These are phyloP conservation scores for Sugiyamaella marilandica DNA, from an alignment of 805 yeast genomes.

Conservation along the genomic window DNA sequence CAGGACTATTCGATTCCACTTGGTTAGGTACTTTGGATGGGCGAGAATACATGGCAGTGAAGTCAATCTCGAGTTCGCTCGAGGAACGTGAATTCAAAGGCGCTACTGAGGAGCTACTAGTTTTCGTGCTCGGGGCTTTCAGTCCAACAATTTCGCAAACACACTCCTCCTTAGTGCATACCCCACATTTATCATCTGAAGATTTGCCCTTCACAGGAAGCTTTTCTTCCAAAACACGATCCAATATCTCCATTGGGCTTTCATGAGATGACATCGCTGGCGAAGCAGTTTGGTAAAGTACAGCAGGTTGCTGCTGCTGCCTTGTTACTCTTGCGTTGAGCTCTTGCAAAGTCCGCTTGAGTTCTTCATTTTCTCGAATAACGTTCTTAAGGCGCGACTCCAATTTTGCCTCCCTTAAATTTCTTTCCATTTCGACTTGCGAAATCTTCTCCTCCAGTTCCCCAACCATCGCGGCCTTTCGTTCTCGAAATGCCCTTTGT, in stretches of 20 bases:
- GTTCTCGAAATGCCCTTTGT: conserved; percentile 82
- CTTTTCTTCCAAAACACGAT: conserved; percentile 33
- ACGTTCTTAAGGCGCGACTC: conserved; percentile 23
- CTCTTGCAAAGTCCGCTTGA: conserved; percentile 31
- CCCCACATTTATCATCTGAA: conserved; percentile 44
- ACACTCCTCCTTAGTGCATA: conserved; percentile 66
- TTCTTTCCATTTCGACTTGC: conserved; percentile 64
- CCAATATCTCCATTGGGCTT: conserved; percentile 27
- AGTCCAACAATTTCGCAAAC: conserved; percentile 49
- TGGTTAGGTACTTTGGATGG: conserved; percentile 19
- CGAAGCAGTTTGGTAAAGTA: conserved; percentile 41
- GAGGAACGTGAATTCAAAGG: neutral
- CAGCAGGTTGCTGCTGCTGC: neutral
- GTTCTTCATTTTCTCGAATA: conserved; percentile 34
- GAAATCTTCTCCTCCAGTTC: conserved; percentile 68
- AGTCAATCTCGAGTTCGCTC: conserved; percentile 47
- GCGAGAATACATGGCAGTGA: conserved; percentile 42
- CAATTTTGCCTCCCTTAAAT: conserved; percentile 40
- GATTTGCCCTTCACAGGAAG: conserved; percentile 27
- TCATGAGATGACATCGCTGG: conserved; percentile 45
- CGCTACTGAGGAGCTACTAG: neutral
- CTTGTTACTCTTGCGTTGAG: conserved; percentile 18
- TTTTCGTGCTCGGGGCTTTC: conserved; percentile 3
- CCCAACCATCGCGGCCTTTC: conserved; percentile 75
- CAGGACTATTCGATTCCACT: neutral